A percentile compares a stretch with the other conserved stretches of the same genome.
phyloP scores from a whole-genome alignment of 1,139 yeast genomes.

The Taiozyma sp. region DNA sequence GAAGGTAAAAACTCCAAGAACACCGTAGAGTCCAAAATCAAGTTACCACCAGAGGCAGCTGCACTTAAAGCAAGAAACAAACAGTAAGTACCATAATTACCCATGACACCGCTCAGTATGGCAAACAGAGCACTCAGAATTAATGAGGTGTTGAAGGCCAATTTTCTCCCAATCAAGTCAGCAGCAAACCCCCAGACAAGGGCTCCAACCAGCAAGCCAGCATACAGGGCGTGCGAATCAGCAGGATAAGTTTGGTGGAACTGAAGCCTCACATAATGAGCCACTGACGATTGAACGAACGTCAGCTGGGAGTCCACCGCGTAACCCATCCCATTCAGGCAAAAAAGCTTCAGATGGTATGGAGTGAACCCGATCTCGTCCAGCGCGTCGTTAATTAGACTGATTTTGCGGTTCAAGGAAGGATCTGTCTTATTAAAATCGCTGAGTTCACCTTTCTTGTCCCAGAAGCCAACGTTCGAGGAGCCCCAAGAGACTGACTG shows the following conservation, averaged over 20 bases:
- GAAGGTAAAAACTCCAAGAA: slow-evolving; percentile 54
- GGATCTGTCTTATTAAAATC: slow-evolving; percentile 20
- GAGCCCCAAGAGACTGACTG: neutral
- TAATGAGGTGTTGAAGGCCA: slow-evolving; percentile 52
- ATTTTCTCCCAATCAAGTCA: slow-evolving; percentile 52
- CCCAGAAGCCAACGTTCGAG: slow-evolving; percentile 2
- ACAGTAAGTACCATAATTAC: slow-evolving; percentile 38
- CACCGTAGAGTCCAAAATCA: slow-evolving; percentile 55
- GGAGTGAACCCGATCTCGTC: slow-evolving; percentile 49
- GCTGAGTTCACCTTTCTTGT: slow-evolving; percentile 7
- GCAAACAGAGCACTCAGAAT: slow-evolving; percentile 46
- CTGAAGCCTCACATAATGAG: slow-evolving; percentile 35
- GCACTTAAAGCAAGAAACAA: slow-evolving; percentile 42
- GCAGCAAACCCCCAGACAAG: slow-evolving; percentile 53
- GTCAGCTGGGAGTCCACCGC: slow-evolving; percentile 49
- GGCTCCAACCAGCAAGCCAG: slow-evolving; percentile 53
- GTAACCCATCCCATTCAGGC: slow-evolving; percentile 50
- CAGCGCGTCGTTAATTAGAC: slow-evolving; percentile 38
- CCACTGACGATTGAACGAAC: slow-evolving; percentile 38
- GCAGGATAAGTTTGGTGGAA: slow-evolving; percentile 24
- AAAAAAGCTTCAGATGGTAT: slow-evolving; percentile 40
- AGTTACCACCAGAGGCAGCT: slow-evolving; percentile 54
- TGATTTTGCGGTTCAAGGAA: slow-evolving; percentile 33
- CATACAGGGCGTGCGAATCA: slow-evolving; percentile 26
- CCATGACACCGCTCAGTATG: slow-evolving; percentile 46